These are phyloP conservation scores for Erythrobasidium yunnanense DNA, from an alignment of 768 basidiomycete species.

Conservation along the genomic window DNA sequence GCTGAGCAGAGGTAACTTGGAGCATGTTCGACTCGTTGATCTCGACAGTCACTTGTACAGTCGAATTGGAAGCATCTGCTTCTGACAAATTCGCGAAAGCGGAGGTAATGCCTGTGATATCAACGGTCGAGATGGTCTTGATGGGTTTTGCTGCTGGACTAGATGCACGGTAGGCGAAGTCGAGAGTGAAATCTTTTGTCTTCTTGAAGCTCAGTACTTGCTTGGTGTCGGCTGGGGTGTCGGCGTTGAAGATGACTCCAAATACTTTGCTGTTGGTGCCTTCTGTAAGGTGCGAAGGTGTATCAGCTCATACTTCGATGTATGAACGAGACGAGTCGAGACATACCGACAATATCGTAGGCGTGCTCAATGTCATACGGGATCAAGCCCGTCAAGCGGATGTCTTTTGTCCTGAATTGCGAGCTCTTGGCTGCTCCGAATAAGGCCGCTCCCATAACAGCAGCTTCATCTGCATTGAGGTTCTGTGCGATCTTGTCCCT, in stretches of 20 bases:
- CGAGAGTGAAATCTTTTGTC: slow-evolving; percentile 68
- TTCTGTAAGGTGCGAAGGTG: background rate
- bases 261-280: background rate
- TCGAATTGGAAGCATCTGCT: slow-evolving; percentile 64
- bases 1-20: slow-evolving; percentile 59
- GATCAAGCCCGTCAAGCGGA: slow-evolving; percentile 66
- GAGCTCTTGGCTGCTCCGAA: slow-evolving; percentile 77
- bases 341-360: slow-evolving; percentile 13
- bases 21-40: slow-evolving; percentile 80
- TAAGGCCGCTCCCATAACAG: slow-evolving; percentile 82
- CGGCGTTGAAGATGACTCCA: slow-evolving; percentile 55
- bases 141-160: background rate
- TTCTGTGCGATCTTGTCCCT: slow-evolving; percentile 81
- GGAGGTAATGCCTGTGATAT: slow-evolving; percentile 60
- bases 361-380: slow-evolving; percentile 52
- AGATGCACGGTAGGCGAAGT: slow-evolving; percentile 56
- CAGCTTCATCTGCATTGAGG: slow-evolving; percentile 93
- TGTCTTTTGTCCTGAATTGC: slow-evolving; percentile 90
- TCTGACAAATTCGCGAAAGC: slow-evolving; percentile 75
- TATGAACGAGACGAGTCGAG: slow-evolving; percentile 35
- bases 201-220: slow-evolving; percentile 79
- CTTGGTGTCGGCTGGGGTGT: slow-evolving; percentile 65
- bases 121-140: slow-evolving; percentile 53
- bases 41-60: slow-evolving; percentile 71
- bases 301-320: background rate